Conservation (phyloP, 2,329 filamentous ascomycete species). For the Lachnellula willkommii region DNA sequence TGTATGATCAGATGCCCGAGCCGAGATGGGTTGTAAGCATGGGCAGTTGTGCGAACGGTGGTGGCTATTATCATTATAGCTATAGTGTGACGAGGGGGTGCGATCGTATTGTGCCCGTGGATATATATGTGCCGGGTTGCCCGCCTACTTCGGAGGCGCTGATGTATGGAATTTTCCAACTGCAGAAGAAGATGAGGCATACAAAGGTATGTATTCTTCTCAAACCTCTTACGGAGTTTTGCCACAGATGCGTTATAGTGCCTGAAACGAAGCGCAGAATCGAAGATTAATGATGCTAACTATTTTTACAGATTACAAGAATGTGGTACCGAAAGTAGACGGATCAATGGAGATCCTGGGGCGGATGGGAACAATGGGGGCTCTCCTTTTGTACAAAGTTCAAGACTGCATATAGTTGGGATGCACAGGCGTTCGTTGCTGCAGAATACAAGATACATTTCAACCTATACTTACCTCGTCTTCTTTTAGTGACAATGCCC, state of each 20-base stretch:
- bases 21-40: constrained; percentile 81
- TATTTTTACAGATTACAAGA: constrained; percentile 16
- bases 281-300: constrained; percentile 4
- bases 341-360: not conserved
- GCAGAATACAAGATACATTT: constrained; percentile 9
- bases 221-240: too few species aligned
- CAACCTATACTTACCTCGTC: not conserved
- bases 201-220: constrained; percentile 35
- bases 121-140: constrained; percentile 76
- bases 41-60: constrained; percentile 80
- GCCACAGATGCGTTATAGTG: too few species aligned
- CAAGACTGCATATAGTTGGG: constrained; percentile 22
- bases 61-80: constrained; percentile 83
- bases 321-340: constrained; percentile 56
- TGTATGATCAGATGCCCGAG: constrained; percentile 95
- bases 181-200: constrained; percentile 59
- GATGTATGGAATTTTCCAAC: constrained; percentile 64
- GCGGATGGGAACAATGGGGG: not conserved
- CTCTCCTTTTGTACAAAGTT: constrained; percentile 26
- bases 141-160: constrained; percentile 57
- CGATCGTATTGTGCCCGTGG: constrained; percentile 72
- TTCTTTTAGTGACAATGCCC: not conserved
- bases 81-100: constrained; percentile 72
- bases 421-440: constrained; percentile 23
- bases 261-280: not conserved